These are phyloP conservation scores for Candida michaelii DNA, from an alignment of 805 yeast genomes.

Conservation along the genomic window DNA sequence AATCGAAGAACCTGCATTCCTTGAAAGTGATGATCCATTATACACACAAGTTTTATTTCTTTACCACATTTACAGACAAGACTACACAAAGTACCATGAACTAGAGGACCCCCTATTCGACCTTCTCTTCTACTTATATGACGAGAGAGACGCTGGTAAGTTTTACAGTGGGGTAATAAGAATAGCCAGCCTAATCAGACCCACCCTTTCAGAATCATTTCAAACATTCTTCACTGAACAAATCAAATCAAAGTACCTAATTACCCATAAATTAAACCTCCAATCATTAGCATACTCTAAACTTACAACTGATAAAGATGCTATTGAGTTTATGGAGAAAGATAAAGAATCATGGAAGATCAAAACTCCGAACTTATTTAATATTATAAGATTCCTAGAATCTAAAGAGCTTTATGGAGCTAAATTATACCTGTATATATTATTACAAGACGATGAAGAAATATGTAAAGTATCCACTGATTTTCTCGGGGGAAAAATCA, in stretches of 20 bases:
- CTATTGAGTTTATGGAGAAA: slow-evolving; percentile 14
- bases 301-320: slow-evolving; percentile 10
- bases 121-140: slow-evolving; percentile 9
- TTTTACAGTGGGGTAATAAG: slow-evolving; percentile 8
- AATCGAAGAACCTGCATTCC: too few species aligned
- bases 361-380: slow-evolving; percentile 3
- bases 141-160: neutral
- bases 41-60: slow-evolving; percentile 12
- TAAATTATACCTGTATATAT: slow-evolving; percentile 12
- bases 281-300: slow-evolving; percentile 13
- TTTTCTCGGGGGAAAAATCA: slow-evolving; percentile 6
- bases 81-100: slow-evolving; percentile 8
- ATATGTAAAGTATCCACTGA: slow-evolving; percentile 8
- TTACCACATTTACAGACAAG: slow-evolving; percentile 6
- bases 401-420: slow-evolving; percentile 9
- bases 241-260: slow-evolving; percentile 9
- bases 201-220: slow-evolving; percentile 6
- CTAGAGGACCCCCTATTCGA: slow-evolving; percentile 3
- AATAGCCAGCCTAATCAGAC: slow-evolving; percentile 6
- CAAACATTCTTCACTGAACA: slow-evolving; percentile 6
- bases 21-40: slow-evolving; percentile 9
- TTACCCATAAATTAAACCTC: slow-evolving; percentile 6
- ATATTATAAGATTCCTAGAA: slow-evolving; percentile 8
- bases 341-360: slow-evolving; percentile 18
- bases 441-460: slow-evolving; percentile 10